Evolutionary conservation across 257 asterid genomes (phyloP), one percentile per base, ranked within the genome.

Genomic region (Gentiana dahurica): DNA sequence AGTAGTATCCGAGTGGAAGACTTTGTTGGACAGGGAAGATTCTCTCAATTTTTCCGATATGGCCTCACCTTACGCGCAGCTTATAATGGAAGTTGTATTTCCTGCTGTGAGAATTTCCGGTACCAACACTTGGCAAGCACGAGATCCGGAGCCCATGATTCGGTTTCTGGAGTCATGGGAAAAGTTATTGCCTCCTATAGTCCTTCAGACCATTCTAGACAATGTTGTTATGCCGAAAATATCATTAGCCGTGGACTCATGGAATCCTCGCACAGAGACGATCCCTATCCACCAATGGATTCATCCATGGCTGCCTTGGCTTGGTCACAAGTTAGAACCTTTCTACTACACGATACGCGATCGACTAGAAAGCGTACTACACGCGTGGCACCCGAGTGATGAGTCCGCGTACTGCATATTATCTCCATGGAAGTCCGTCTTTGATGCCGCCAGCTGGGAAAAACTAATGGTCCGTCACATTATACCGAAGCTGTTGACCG

Each of bases 31-130:
- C 70, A 85, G 78, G 34, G 75, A 74, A 47, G 81, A 75, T 52
- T 43, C 64, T 12, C 56, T 54, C 53, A 68, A 39, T 35, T 54
- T 68, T 43, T 72, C 79, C 43, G 64, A 66, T 49, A 13, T 77
- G 4, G 75, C 77, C 32, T 81, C 94, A 15, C 77, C 81, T 3
- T 84, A 81, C 48, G 48, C 59, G 60, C 85, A 84, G 71, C 80
- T 84, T n/a, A 80, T 81, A 34, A 75, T 71, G 83, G 85, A 84
- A 73, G 90, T 79, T 65, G 81, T 84, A 7, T 77, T 73, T 58
- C 94, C 90, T 55, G 87, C 87, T 1, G 81, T 84, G 71, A 81
- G 94, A 65, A 81, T 77, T 63, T 79, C 82, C 33, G 82, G 87
- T 48, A 77, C 82, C 55, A 81, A 79, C 57, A 77, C 80, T 52